Percentiles rank a stretch among this genome's conserved stretches.
Evolutionary conservation across 148 eudicot genomes (phyloP).

Genomic region (Rhododendron griersonianum): DNA sequence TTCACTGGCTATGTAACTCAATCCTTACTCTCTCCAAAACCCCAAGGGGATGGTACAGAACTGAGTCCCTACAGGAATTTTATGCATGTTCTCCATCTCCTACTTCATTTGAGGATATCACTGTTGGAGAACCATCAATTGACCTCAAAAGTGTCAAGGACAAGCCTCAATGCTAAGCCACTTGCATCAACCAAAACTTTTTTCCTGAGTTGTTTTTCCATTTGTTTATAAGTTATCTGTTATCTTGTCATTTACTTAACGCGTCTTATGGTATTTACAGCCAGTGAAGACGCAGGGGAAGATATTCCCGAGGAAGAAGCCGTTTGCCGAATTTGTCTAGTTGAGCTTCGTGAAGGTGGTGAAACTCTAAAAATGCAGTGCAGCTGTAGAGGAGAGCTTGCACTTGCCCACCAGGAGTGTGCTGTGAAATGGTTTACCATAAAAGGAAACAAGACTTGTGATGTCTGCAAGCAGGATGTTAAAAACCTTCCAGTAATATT

Average conservation of each 20-base stretch:
- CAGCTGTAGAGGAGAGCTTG: slow-evolving; percentile 94
- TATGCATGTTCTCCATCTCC: neutral
- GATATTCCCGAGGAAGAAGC: slow-evolving; percentile 93
- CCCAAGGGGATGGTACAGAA: neutral
- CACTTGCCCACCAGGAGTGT: slow-evolving; percentile 79
- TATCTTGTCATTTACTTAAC: neutral
- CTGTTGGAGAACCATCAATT: neutral
- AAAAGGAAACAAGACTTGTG: slow-evolving; percentile 78
- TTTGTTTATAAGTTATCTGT: neutral
- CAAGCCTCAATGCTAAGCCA: neutral
- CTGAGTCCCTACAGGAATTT: neutral
- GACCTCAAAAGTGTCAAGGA: neutral
- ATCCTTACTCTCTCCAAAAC: neutral
- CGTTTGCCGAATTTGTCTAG: slow-evolving; percentile 78
- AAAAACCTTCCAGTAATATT: slow-evolving; percentile 70
- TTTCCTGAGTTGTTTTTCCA: neutral
- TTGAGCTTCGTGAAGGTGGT: slow-evolving; percentile 77
- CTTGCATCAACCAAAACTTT: neutral
- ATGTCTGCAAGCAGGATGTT: slow-evolving; percentile 72
- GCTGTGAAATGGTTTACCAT: slow-evolving; percentile 88
- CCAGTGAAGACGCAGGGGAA: slow-evolving; percentile 41
- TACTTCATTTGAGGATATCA: neutral
- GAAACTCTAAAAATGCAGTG: slow-evolving; percentile 80
- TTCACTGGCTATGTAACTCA: neutral
- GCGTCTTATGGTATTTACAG: slow-evolving; percentile 15